phyloP scores from a whole-genome alignment of 371 early-diverging fungal species.

The Capillidium rhysosporum region DNA sequence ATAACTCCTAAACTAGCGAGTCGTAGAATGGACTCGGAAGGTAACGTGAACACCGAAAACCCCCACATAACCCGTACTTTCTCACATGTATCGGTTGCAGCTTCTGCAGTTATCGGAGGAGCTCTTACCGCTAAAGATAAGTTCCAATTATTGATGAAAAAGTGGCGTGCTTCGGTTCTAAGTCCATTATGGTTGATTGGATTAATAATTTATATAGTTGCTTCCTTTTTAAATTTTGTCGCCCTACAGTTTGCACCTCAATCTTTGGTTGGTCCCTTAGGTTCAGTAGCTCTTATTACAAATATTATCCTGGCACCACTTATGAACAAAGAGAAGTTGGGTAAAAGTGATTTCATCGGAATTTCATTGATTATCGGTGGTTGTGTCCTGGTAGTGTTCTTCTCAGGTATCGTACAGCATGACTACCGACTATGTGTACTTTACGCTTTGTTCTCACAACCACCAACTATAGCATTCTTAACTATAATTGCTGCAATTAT shows the following conservation, averaged over 20 bases:
- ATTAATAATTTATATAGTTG: conserved; percentile 39
- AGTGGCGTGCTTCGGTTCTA: background rate
- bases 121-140: conserved; percentile 6
- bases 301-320: conserved; percentile 71
- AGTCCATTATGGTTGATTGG: conserved; percentile 37
- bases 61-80: conserved; percentile 5
- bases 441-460: conserved; percentile 40
- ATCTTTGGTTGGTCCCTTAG: conserved; percentile 62
- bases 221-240: conserved; percentile 52
- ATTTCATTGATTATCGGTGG: conserved; percentile 61
- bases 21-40: too few relatives aligned
- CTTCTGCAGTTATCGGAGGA: conserved; percentile 12
- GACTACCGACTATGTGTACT: conserved; percentile 56
- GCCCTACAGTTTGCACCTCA: conserved; percentile 75
- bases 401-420: conserved; percentile 33
- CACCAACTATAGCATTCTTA: conserved; percentile 46
- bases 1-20: too few relatives aligned
- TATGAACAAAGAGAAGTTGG: conserved; percentile 52
- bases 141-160: background rate
- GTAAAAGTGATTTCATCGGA: conserved; percentile 37
- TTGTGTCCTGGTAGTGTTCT: conserved; percentile 49
- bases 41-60: conserved; percentile 9
- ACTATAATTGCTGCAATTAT: conserved; percentile 30
- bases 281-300: conserved; percentile 58
- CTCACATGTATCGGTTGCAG: background rate